These are phyloP conservation scores for Komagataea norvegica DNA, from an alignment of 1,139 yeast species.

Conservation along the genomic window DNA sequence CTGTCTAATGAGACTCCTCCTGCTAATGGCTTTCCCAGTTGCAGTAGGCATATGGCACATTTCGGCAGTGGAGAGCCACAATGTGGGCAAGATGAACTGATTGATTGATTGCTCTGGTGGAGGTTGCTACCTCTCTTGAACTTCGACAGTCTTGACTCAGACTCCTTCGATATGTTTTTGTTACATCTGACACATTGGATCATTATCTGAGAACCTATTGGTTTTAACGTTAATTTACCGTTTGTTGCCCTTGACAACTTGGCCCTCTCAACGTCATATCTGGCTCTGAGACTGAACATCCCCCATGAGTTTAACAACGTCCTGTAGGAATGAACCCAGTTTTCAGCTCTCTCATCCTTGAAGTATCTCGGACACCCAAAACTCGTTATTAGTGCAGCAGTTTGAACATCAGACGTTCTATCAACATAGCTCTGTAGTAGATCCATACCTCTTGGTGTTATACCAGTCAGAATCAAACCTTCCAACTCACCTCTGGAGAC, in stretches of 20 bases:
- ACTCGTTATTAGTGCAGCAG: constrained; percentile 77
- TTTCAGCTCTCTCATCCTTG: constrained; percentile 60
- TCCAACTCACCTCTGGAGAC: constrained; percentile 80
- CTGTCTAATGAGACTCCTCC: constrained; percentile 25
- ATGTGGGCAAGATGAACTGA: constrained; percentile 55
- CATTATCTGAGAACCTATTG: constrained; percentile 70
- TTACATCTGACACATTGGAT: constrained; percentile 81
- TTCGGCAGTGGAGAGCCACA: constrained; percentile 90
- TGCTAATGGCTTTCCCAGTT: constrained; percentile 72
- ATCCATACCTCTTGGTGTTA: constrained; percentile 79
- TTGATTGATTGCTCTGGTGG: constrained; percentile 2
- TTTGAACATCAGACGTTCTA: constrained; percentile 87
- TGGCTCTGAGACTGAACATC: constrained; percentile 70
- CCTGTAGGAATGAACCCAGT: constrained; percentile 76
- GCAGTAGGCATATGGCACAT: constrained; percentile 81
- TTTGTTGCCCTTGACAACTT: constrained; percentile 51
- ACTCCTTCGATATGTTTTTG: constrained; percentile 49
- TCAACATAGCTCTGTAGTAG: constrained; percentile 84
- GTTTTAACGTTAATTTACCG: constrained; percentile 45
- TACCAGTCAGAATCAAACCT: constrained; percentile 85
- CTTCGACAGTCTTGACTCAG: constrained; percentile 7
- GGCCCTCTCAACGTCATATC: constrained; percentile 76
- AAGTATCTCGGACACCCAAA: constrained; percentile 85
- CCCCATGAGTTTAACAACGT: constrained; percentile 81
- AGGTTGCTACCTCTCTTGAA: constrained; percentile 8